Evolutionary conservation across 2,329 filamentous ascomycete genomes (phyloP).

Genomic region (Amauroascus verrucosus): DNA sequence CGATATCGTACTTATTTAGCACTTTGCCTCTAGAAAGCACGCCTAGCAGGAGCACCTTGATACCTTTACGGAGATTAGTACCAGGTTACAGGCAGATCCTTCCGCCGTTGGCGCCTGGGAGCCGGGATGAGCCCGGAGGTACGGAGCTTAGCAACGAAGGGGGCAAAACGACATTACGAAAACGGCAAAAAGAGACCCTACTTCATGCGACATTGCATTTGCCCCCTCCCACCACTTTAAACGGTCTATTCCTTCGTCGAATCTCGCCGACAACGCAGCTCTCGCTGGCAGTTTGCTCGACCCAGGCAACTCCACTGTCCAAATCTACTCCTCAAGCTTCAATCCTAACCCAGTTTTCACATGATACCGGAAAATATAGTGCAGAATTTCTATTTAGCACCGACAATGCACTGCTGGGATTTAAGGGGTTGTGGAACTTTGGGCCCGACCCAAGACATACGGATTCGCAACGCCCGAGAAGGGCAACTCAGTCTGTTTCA

Average conservation of each 20-base stretch:
- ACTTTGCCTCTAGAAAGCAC: constrained; percentile 62
- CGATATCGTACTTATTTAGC: constrained; percentile 93
- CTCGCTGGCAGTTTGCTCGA: constrained; percentile 52
- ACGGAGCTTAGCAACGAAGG: not conserved
- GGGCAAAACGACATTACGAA: not conserved
- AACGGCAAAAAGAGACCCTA: constrained; percentile 31
- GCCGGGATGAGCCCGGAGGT: constrained; percentile 17
- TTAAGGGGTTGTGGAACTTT: constrained; percentile 90
- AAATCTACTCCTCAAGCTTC: constrained; percentile 38
- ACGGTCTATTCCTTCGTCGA: constrained; percentile 72
- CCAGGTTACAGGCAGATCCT: constrained; percentile 72
- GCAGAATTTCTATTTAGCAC: constrained; percentile 86
- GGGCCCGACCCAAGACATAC: constrained; percentile 50
- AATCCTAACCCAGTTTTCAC: constrained; percentile 41
- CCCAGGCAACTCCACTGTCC: constrained; percentile 32
- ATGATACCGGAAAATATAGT: constrained; percentile 77
- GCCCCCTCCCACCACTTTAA: constrained; percentile 67
- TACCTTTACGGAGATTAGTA: constrained; percentile 68
- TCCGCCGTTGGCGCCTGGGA: constrained; percentile 28
- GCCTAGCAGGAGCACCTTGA: constrained; percentile 58
- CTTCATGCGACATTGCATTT: constrained; percentile 39
- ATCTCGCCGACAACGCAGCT: constrained; percentile 68
- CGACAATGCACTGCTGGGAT: constrained; percentile 77
- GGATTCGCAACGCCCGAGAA: constrained; percentile 11
- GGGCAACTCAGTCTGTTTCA: constrained; percentile 54